Conservation (phyloP, 164 flowering plant genomes). For the Berberis thunbergii region DNA sequence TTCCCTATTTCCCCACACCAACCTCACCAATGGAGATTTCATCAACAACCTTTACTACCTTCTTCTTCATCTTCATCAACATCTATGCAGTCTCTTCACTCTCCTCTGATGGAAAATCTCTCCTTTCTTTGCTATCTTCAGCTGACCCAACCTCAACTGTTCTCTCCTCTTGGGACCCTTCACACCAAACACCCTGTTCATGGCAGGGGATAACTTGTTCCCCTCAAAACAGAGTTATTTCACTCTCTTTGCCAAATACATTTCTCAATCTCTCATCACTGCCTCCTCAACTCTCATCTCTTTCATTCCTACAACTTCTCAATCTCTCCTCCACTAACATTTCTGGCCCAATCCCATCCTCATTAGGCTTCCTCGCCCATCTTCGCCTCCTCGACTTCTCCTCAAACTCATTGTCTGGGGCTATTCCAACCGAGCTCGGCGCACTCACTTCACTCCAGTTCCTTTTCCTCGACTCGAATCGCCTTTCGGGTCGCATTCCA, state of each 20-base stretch:
- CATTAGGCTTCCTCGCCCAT: conserved; percentile 45
- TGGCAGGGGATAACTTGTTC: conserved; percentile 96
- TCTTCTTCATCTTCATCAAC: conserved; percentile 16
- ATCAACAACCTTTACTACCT: conserved; percentile 4
- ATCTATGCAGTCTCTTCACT: conserved; percentile 25
- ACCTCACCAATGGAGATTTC: conserved; percentile 22
- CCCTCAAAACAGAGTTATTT: conserved; percentile 66
- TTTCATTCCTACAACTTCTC: conserved; percentile 75
- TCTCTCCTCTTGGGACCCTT: conserved; percentile 78
- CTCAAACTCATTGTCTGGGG: conserved; percentile 64
- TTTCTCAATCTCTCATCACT: conserved; percentile 75
- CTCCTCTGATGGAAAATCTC: conserved; percentile 77
- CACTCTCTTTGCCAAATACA: conserved; percentile 73
- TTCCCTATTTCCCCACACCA: neutral
- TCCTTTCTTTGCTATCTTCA: conserved; percentile 62
- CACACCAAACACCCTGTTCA: conserved; percentile 66
- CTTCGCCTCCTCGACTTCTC: conserved; percentile 81
- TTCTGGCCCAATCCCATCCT: conserved; percentile 77
- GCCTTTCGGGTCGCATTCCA: conserved; percentile 61
- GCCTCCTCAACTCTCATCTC: conserved; percentile 65
- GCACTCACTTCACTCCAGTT: conserved; percentile 58
- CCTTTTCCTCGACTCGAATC: conserved; percentile 66
- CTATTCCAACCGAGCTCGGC: conserved; percentile 62
- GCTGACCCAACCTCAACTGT: conserved; percentile 36
- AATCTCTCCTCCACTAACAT: conserved; percentile 88